phyloP scores from a whole-genome alignment of 768 basidiomycete species.

The Crassisporium funariophilum region DNA sequence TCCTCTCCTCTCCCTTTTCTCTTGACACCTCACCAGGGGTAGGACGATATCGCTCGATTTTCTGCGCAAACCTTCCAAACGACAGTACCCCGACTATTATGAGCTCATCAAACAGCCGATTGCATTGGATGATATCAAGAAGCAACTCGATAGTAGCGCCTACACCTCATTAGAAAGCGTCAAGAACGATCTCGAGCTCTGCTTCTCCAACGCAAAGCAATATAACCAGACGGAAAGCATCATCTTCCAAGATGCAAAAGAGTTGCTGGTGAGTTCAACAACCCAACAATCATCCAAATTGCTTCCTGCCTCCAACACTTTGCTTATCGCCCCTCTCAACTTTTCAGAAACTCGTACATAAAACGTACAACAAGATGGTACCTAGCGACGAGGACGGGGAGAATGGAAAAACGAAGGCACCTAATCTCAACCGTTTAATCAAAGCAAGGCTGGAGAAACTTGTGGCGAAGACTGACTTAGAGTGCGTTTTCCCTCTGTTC shows the following conservation, averaged over 20 bases:
- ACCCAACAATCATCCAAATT: conserved; percentile 2
- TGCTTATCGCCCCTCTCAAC: not conserved
- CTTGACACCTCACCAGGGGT: conserved; percentile 48
- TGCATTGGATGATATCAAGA: conserved; percentile 87
- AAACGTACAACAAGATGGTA: conserved; percentile 48
- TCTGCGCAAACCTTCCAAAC: conserved; percentile 68
- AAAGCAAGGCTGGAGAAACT: conserved; percentile 74
- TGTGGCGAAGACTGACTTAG: conserved; percentile 68
- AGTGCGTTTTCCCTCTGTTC: conserved; percentile 44
- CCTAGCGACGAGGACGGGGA: conserved; percentile 44
- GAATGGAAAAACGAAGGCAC: conserved; percentile 54
- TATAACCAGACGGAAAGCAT: conserved; percentile 81
- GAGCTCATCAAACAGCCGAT: conserved; percentile 77
- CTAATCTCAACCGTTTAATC: conserved; percentile 66
- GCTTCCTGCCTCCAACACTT: conserved; percentile 2
- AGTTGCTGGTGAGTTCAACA: conserved; percentile 63
- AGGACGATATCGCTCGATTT: conserved; percentile 65
- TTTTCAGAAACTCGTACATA: conserved; percentile 50
- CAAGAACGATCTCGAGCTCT: conserved; percentile 71
- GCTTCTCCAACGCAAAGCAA: conserved; percentile 79
- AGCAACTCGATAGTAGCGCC: conserved; percentile 57
- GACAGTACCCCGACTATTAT: conserved; percentile 88
- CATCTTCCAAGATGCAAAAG: conserved; percentile 84
- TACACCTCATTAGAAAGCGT: conserved; percentile 71
- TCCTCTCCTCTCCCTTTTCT: conserved; percentile 12